Evolutionary conservation across 2,329 filamentous ascomycete genomes (phyloP).

Genomic region (Fusarium praegraminearum): DNA sequence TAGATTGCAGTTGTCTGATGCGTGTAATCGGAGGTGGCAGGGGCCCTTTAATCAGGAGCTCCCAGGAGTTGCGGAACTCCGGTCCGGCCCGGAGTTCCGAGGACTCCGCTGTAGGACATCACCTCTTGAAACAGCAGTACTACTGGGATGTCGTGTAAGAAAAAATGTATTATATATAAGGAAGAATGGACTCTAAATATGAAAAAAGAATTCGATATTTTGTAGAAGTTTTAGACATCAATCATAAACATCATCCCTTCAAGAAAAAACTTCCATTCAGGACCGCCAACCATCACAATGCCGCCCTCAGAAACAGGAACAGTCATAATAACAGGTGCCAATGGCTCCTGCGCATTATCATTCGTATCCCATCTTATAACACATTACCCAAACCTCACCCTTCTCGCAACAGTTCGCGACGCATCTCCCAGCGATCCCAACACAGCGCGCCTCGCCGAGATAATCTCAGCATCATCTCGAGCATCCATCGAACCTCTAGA

Average conservation of each 20-base stretch:
- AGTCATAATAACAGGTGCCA: conserved; percentile 54
- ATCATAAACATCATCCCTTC: neutral
- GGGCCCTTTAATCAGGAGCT: conserved; percentile 2
- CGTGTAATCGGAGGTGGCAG: neutral
- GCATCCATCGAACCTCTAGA: conserved; percentile 33
- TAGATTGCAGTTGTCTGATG: neutral
- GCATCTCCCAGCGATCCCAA: conserved; percentile 47
- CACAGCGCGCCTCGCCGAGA: conserved; percentile 45
- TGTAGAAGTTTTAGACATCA: no score
- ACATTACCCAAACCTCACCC: conserved; percentile 37
- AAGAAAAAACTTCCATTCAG: neutral
- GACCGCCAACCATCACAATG: neutral
- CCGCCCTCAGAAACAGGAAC: conserved; percentile 48
- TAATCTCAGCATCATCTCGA: conserved; percentile 19
- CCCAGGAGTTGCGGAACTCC: conserved; percentile 32
- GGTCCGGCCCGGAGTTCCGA: conserved; percentile 16
- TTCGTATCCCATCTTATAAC: conserved; percentile 34
- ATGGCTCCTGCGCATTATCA: conserved; percentile 49
- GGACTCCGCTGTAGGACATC: neutral
- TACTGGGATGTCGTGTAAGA: neutral
- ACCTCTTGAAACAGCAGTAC: neutral
- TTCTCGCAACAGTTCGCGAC: conserved; percentile 52
- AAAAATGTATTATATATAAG: neutral
- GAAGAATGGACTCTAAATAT: accelerated
- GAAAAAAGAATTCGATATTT: accelerated